Percentiles rank a stretch among this genome's conserved stretches.
phyloP scores from a whole-genome alignment of 164 flowering plant species.

The Annona squamosa region DNA sequence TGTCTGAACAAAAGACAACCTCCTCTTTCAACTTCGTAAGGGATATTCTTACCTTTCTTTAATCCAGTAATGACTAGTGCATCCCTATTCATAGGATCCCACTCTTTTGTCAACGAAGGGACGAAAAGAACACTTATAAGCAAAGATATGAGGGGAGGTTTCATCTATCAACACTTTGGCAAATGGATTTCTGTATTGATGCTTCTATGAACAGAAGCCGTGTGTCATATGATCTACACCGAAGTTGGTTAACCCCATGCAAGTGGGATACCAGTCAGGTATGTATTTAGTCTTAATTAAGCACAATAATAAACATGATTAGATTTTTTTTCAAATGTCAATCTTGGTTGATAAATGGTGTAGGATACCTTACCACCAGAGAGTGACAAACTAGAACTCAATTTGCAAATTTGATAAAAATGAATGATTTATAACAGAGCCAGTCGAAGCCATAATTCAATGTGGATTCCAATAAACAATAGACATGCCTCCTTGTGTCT shows the following conservation, averaged over 20 bases:
- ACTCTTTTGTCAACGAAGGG: conserved; percentile 26
- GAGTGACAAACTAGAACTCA: too few species aligned
- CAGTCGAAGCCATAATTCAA: too few species aligned
- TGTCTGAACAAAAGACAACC: conserved; percentile 48
- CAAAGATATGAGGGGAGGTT: conserved; percentile 29
- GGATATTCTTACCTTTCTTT: conserved; percentile 2
- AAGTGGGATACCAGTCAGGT: conserved; percentile 64
- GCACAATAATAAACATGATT: too few species aligned
- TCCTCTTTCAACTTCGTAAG: conserved; percentile 30
- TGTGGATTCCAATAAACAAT: too few species aligned
- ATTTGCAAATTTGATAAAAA: too few species aligned
- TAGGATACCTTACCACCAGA: too few species aligned
- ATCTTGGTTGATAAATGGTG: too few species aligned
- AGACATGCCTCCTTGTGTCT: too few species aligned
- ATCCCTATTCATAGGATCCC: neutral
- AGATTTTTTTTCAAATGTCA: too few species aligned
- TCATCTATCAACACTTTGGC: conserved; percentile 34
- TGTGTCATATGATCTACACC: conserved; percentile 33
- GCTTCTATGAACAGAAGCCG: conserved; percentile 46
- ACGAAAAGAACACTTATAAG: conserved; percentile 24
- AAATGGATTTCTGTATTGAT: conserved; percentile 42
- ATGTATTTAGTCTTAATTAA: neutral
- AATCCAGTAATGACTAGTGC: neutral
- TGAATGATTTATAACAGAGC: too few species aligned
- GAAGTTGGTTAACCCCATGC: conserved; percentile 52